A percentile compares a stretch with the other conserved stretches of the same genome.
Conservation (phyloP, 352 stramenopile species). For the Globisporangium solare region DNA sequence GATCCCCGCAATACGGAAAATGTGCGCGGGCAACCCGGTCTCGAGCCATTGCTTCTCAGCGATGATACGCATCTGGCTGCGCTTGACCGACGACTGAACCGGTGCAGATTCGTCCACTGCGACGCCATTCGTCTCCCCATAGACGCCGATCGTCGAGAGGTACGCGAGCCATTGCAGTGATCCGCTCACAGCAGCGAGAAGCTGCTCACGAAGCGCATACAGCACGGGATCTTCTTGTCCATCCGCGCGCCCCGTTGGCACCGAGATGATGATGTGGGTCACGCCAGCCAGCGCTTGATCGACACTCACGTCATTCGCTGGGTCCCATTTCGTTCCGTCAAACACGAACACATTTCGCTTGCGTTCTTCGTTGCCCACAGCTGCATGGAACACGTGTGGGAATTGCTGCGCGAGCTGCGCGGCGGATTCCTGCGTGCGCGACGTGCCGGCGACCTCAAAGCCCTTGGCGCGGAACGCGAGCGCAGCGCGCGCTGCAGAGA, state of each 20-base stretch:
- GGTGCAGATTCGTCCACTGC: constrained; percentile 82
- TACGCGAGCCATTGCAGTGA: constrained; percentile 87
- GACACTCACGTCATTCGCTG: constrained; percentile 25
- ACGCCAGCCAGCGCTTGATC: constrained; percentile 44
- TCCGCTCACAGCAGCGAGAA: constrained; percentile 33
- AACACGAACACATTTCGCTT: constrained; percentile 77
- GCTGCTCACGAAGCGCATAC: constrained; percentile 28
- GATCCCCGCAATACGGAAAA: constrained; percentile 91
- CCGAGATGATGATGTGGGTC: constrained; percentile 78
- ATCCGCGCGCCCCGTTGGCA: constrained; percentile 41
- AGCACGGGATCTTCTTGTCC: constrained; percentile 73
- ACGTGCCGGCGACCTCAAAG: constrained; percentile 69
- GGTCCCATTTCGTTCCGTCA: constrained; percentile 55
- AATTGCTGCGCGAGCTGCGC: constrained; percentile 31
- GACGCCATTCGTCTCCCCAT: constrained; percentile 83
- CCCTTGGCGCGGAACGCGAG: constrained; percentile 54
- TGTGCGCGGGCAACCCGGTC: constrained; percentile 58
- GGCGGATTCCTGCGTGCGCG: constrained; percentile 50
- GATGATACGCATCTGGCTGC: constrained; percentile 73
- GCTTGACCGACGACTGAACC: constrained; percentile 49
- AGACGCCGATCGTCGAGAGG: constrained; percentile 92
- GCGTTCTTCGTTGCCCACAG: neutral
- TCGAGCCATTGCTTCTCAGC: constrained; percentile 79
- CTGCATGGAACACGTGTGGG: constrained; percentile 32
- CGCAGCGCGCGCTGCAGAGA: constrained; percentile 70